Evolutionary conservation across 2,329 filamentous ascomycete genomes (phyloP).

Genomic region (Dactylonectria macrodidyma): DNA sequence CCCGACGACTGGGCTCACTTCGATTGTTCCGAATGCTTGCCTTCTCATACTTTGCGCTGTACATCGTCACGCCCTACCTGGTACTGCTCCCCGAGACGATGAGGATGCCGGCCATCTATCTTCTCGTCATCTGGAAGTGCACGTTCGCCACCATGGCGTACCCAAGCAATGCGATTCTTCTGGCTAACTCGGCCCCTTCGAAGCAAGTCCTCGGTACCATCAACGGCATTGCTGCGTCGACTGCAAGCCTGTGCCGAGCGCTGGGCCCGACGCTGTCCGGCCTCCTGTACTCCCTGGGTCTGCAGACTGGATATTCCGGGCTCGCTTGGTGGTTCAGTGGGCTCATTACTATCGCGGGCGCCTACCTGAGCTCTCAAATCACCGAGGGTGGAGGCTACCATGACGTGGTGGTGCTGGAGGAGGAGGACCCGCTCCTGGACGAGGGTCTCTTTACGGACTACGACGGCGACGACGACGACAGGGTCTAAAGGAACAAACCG

Average conservation of each 20-base stretch:
- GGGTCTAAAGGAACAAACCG: conserved; percentile 43
- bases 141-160: conserved; percentile 93
- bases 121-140: conserved; percentile 90
- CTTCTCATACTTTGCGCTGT: conserved; percentile 87
- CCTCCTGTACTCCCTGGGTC: conserved; percentile 84
- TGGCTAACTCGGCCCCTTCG: conserved; percentile 89
- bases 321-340: conserved; percentile 95
- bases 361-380: conserved; percentile 82
- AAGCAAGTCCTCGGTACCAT: conserved; percentile 89
- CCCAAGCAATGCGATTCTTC: conserved; percentile 89
- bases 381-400: conserved; percentile 71
- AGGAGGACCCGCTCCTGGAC: conserved; percentile 56
- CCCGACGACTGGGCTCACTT: conserved; percentile 82
- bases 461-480: conserved; percentile 53
- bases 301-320: conserved; percentile 86
- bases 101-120: conserved; percentile 82
- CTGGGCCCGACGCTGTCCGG: conserved; percentile 93
- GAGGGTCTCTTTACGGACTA: conserved; percentile 51
- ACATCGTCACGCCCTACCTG: conserved; percentile 90
- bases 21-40: conserved; percentile 87
- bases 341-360: conserved; percentile 81
- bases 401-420: conserved; percentile 55
- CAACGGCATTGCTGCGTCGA: conserved; percentile 93
- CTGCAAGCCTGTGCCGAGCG: conserved; percentile 88
- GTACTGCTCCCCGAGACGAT: conserved; percentile 82